These are phyloP conservation scores for Ceratocystis eucalypticola DNA, from an alignment of 2,329 filamentous ascomycete species.

Conservation along the genomic window DNA sequence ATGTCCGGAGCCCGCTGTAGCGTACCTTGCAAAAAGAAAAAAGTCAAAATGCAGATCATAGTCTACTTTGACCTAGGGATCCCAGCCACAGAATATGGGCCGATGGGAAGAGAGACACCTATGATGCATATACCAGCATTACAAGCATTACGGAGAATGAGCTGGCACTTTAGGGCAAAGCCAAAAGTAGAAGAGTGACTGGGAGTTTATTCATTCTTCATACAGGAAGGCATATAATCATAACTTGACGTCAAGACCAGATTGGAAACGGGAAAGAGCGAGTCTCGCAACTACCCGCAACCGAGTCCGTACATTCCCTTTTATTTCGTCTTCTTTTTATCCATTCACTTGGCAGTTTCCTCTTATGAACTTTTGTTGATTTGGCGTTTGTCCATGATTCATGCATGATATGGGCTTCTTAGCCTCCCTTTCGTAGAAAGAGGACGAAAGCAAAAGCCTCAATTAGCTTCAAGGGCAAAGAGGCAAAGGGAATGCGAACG, in stretches of 20 bases:
- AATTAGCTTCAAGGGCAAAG: background rate
- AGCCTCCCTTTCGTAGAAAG: too few relatives aligned
- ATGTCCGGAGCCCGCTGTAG: background rate
- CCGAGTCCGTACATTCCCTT: background rate
- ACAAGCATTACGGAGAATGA: background rate
- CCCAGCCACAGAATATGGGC: background rate
- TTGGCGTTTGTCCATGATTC: background rate
- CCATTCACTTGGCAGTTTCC: background rate
- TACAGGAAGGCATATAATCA: background rate
- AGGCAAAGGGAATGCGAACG: background rate
- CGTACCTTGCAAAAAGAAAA: background rate
- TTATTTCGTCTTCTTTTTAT: background rate
- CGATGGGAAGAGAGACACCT: background rate
- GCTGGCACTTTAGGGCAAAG: background rate
- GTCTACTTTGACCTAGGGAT: background rate
- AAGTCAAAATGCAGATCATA: background rate
- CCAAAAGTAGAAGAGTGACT: background rate
- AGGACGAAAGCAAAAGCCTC: too few relatives aligned
- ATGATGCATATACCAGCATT: background rate
- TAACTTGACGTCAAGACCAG: background rate
- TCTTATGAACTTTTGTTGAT: background rate
- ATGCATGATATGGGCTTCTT: too few relatives aligned
- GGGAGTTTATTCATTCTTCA: background rate
- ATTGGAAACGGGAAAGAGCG: background rate
- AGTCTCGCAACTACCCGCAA: background rate